phyloP scores from a whole-genome alignment of 257 asterid species.

The Plectranthus barbatus region DNA sequence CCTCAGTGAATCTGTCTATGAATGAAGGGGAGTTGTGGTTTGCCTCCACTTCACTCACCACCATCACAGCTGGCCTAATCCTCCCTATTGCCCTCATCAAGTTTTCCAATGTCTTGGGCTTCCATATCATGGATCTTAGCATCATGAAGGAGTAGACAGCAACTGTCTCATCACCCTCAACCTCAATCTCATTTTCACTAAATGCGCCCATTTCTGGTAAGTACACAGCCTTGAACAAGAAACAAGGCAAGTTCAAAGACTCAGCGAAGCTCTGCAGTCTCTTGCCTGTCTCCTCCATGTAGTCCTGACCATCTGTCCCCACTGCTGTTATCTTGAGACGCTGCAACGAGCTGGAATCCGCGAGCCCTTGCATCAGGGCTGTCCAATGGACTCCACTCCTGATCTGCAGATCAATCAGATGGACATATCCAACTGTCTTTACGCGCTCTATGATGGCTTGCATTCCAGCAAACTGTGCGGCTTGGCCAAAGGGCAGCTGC shows the following conservation, averaged over 20 bases:
- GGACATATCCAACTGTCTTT: slow-evolving; percentile 29
- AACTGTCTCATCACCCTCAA: slow-evolving; percentile 35
- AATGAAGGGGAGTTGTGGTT: slow-evolving; percentile 60
- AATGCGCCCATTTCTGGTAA: slow-evolving; percentile 37
- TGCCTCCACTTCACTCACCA: slow-evolving; percentile 58
- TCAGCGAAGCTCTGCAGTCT: slow-evolving; percentile 39
- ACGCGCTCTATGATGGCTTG: slow-evolving; percentile 45
- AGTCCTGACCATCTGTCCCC: slow-evolving; percentile 21
- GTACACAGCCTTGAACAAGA: slow-evolving; percentile 30
- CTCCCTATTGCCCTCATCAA: slow-evolving; percentile 33
- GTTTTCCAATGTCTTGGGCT: slow-evolving; percentile 30
- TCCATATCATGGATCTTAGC: slow-evolving; percentile 45
- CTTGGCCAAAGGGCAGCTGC: slow-evolving; percentile 49
- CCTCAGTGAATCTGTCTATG: slow-evolving; percentile 47
- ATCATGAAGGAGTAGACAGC: slow-evolving; percentile 34
- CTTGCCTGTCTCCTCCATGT: slow-evolving; percentile 35
- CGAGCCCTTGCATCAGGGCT: slow-evolving; percentile 52
- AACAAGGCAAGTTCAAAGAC: slow-evolving; percentile 34
- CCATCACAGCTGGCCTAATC: slow-evolving; percentile 42
- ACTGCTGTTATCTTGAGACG: slow-evolving; percentile 47
- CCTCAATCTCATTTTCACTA: slow-evolving; percentile 18
- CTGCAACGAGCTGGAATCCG: slow-evolving; percentile 18
- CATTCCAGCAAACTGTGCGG: slow-evolving; percentile 46
- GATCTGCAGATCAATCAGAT: slow-evolving; percentile 56
- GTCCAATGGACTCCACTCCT: slow-evolving; percentile 67